Evolutionary conservation across 305 asterid species (phyloP).

Genomic region (Ilex paraguariensis): DNA sequence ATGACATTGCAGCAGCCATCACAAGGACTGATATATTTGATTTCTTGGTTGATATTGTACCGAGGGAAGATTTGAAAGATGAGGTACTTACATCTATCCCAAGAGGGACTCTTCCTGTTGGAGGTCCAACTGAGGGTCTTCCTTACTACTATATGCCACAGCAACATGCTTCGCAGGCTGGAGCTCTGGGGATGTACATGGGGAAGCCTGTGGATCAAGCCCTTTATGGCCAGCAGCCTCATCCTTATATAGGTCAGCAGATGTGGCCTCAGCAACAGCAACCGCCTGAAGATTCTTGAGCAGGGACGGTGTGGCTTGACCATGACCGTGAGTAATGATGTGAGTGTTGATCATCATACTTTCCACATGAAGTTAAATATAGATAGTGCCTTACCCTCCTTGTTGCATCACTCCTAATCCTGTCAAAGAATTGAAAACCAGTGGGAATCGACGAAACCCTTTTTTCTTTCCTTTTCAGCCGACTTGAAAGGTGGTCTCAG

Average conservation of each 20-base stretch:
- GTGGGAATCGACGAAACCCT: too few species aligned
- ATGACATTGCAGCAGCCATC: conserved; percentile 91
- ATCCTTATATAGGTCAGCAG: conserved; percentile 73
- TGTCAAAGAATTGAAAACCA: too few species aligned
- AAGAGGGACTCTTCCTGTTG: conserved; percentile 71
- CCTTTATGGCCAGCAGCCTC: conserved; percentile 66
- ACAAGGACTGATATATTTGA: conserved; percentile 93
- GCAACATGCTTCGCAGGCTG: conserved; percentile 53
- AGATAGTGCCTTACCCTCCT: too few species aligned
- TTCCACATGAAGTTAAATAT: too few species aligned
- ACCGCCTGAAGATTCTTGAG: conserved; percentile 70
- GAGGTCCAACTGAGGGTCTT: conserved; percentile 71
- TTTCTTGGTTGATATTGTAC: conserved; percentile 91
- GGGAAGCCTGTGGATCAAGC: conserved; percentile 88
- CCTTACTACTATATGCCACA: conserved; percentile 83
- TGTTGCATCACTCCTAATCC: too few species aligned
- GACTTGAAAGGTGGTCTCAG: too few species aligned
- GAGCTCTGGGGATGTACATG: conserved; percentile 62
- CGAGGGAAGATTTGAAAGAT: conserved; percentile 90
- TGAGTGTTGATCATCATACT: not conserved
- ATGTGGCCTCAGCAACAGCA: conserved; percentile 89
- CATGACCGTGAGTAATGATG: conserved; percentile 3
- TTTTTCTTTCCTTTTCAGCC: too few species aligned
- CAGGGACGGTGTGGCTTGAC: conserved; percentile 13
- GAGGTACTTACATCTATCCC: conserved; percentile 90